phyloP scores from a whole-genome alignment of 192 early-diverging fungal genomes.

The Coemansia javaensis region DNA sequence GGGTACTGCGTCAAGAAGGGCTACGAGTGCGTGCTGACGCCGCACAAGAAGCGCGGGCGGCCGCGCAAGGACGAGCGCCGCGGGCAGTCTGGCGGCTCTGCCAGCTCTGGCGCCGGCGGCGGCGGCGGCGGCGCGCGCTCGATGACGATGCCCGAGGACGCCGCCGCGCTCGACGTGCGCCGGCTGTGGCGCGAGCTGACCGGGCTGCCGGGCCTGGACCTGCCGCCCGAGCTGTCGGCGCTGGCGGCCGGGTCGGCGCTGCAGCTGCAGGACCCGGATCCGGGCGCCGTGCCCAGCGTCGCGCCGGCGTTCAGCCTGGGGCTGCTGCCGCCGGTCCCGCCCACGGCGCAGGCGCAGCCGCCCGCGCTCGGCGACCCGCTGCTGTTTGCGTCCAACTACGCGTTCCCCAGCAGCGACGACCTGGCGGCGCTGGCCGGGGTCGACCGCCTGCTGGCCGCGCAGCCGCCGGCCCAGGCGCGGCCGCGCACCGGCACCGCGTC shows the following conservation, averaged over 20 bases:
- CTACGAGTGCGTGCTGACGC: conserved; percentile 43
- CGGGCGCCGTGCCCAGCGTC: conserved; percentile 5
- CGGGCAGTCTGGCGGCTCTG: too few species aligned
- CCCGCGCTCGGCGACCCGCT: not conserved
- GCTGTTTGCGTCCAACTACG: conserved; percentile 39
- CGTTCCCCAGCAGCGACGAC: conserved; percentile 19
- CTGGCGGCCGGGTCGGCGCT: conserved; percentile 20
- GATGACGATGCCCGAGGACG: conserved; percentile 7
- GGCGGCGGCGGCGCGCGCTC: not conserved
- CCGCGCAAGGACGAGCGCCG: conserved; percentile 32
- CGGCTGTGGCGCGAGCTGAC: conserved; percentile 44
- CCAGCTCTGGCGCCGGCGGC: too few species aligned
- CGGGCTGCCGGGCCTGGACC: conserved; percentile 24
- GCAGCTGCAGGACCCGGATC: conserved; percentile 11
- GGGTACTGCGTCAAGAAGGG: conserved; percentile 47
- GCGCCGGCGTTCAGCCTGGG: conserved; percentile 12
- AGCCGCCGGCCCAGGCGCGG: not conserved
- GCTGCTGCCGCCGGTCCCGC: too few species aligned
- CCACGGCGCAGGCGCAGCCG: too few species aligned
- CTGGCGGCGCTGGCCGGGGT: not conserved
- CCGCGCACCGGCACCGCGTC: not conserved
- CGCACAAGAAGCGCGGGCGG: conserved; percentile 47
- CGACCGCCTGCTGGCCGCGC: too few species aligned
- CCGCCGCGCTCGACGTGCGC: conserved; percentile 23
- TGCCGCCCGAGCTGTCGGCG: conserved; percentile 32